Conservation (phyloP, 768 basidiomycete genomes). For the Lactarius akahatsu region DNA sequence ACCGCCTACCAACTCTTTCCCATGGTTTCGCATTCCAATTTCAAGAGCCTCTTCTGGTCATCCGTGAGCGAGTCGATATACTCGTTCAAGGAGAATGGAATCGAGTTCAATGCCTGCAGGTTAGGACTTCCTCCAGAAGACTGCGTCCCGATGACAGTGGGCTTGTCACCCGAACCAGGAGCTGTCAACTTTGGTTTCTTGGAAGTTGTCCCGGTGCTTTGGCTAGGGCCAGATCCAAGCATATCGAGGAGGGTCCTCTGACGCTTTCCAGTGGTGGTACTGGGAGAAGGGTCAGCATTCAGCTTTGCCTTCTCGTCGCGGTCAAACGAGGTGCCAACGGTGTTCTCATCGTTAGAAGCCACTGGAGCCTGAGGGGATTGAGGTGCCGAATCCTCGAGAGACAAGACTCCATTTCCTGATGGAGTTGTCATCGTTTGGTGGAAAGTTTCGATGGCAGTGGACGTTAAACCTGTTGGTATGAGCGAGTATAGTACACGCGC, state of each 20-base stretch:
- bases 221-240: slow-evolving; percentile 42
- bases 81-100: slow-evolving; percentile 62
- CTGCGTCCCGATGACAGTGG: not conserved
- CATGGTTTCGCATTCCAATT: slow-evolving; percentile 71
- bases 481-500: slow-evolving; percentile 5
- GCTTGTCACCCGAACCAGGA: slow-evolving; percentile 15
- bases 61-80: slow-evolving; percentile 55
- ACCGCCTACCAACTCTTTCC: slow-evolving; percentile 63
- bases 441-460: slow-evolving; percentile 1
- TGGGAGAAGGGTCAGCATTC: slow-evolving; percentile 8
- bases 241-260: slow-evolving; percentile 69
- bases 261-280: slow-evolving; percentile 40
- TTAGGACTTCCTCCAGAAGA: slow-evolving; percentile 7
- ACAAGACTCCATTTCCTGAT: slow-evolving; percentile 32
- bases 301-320: slow-evolving; percentile 12
- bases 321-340: slow-evolving; percentile 1
- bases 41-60: slow-evolving; percentile 56
- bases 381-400: slow-evolving; percentile 38
- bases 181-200: slow-evolving; percentile 49
- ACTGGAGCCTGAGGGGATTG: slow-evolving; percentile 17
- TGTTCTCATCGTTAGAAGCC: slow-evolving; percentile 7
- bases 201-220: slow-evolving; percentile 36
- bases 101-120: slow-evolving; percentile 51
- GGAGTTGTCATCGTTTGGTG: slow-evolving; percentile 1
- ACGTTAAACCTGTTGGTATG: slow-evolving; percentile 7